Evolutionary conservation across 1,284 basidiomycete species (phyloP), one percentile per base, ranked within the genome.

Genomic region (Mrakiaceae sp.): DNA sequence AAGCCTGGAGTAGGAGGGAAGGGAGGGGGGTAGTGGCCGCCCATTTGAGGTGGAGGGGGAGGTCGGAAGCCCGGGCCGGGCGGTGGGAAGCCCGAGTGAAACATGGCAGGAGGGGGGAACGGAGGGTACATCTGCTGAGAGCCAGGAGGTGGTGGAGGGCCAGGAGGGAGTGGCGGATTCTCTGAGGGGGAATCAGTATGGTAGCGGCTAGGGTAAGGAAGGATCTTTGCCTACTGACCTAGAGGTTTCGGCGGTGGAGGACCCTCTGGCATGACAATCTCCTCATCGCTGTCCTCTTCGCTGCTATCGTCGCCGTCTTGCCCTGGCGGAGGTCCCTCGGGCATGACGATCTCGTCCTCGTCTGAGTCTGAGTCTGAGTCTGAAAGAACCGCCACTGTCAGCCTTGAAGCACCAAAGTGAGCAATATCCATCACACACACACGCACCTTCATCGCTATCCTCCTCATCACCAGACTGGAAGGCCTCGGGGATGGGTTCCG

Each of bases 331-430:
- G 85, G 87, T 0, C 86, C 90, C 62, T 87, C 86, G 8, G 91
- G 91, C 85, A 94, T 86, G 11, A 84, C 83, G 54, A 93, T 90
- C 66, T 91, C 90, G 69, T 90, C 87, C 66, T 90, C 88, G 58
- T 79, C 82, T 43, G 79, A 48, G n/a, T 47, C 60, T n/a, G 27
- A 40, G 8, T 61, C 60, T 61, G 60, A 9, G 39, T 11, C 9
- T 8, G 52, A 53, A 27, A 53, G 14, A 52, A 43, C 11, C 6
- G 27, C 27, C 27, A 27, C 27, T 27, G 27, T 27, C 27, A 27
- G 27, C 27, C 27, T 27, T 27, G 27, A 27, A 27, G 27, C 27
- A 27, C 27, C 27, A 27, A 27, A 27, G 27, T 27, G 27, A 27
- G 27, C 27, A 27, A 27, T 27, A 27, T 27, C 27, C 27, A 27